Evolutionary conservation across 2,329 filamentous ascomycete species (phyloP), one percentile per base, ranked within the genome.

Genomic region (Phialophora expanda): DNA sequence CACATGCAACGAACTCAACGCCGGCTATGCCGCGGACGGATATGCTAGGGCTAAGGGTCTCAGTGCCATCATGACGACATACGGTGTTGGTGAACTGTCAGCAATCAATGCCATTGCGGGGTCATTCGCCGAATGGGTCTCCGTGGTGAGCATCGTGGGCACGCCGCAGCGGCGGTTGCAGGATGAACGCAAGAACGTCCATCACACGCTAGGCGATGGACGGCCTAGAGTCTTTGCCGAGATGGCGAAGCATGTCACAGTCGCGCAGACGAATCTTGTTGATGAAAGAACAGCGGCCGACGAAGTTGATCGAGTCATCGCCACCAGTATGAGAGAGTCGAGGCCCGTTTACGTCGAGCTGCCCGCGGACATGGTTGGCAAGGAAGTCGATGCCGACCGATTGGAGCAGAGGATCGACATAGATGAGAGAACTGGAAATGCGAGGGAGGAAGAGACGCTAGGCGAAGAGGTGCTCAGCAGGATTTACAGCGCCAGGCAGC

Each of bases 391-490:
- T 74, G 91, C 90, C 38, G 83, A 85, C 55, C 82, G 88, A 9
- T 83, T 97, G 17, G 84, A 88, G 22, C 87, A 82, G 0, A 87
- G 87, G 0, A 87, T 96, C 64, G 86, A 46, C 11, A 76, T 80
- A 1, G 85, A 87, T 63, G 11, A 41, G 17, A 3, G 34, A 38
- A 14, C 1, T 67, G 76, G 20, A 95, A 94, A 93, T 26, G 92
- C 96, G 77, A 84, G 92, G 68, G 93, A 93, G 67, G 90, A 63
- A n/a, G 28, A 20, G 0, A 26, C 6, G 48, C 46, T 94, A n/a
- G 90, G 95, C 6, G 87, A 91, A 30, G 87, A 92, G 12, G 85
- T 96, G 11, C 80, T 93, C 65, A 89, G 88, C 76, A 89, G 89
- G 72, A 85, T 96, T 30, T 85, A 89, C 60, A 85, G 83, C 0